Base-by-base conservation (phyloP, 2,329 filamentous ascomycete genomes). In the Magnaporthiopsis rhizophila region DNA sequence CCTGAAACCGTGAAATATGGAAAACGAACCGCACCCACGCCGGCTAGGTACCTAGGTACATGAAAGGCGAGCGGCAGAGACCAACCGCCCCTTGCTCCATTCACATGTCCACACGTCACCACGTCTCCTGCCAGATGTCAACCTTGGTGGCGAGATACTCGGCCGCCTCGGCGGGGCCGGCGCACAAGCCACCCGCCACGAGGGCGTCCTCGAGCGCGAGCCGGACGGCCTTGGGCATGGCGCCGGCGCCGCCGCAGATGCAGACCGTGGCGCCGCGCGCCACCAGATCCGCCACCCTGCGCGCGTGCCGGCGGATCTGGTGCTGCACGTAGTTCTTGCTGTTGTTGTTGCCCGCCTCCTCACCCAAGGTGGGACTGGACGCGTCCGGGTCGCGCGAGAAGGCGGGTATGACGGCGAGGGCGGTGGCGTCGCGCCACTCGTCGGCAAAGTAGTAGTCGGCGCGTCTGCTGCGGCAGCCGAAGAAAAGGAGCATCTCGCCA, bases 391-490 rank as follows among this genome's bases (percentile, higher is more conserved):
- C 79, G 21, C 81, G 75, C 3, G 82, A 81, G 67, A 85, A 84
- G 30, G 81, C 81, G 2, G 80, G 73, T 58, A 76, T 71, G 9
- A 82, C 71, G 0, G 69, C 62, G 7, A 81, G 60, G 1, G 69
- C 59, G 60, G 58, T 13, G 24, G 69, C 59, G 6, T 64, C 57
- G 1, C 77, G 71, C 92, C 92, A 97, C 67, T 98, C 93, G 0
- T 87, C 75, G 6, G 80, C 75, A 73, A 95, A 99, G 77, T 92
- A 93, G 76, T 86, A 97, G 73, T 99, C 95, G 0, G 88, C 84
- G 0, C 78, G 70, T 13, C 80, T 77, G 70, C 91, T 96, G 38
- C 95, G 87, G 68, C 90, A 92, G 13, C 95, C 95, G 69, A 92
- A 98, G 75, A 98, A 89, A 1, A 99, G 80, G 0, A 91, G 69